Evolutionary conservation across 495 filamentous ascomycete species (phyloP).

Genomic region (Neurospora sp.): DNA sequence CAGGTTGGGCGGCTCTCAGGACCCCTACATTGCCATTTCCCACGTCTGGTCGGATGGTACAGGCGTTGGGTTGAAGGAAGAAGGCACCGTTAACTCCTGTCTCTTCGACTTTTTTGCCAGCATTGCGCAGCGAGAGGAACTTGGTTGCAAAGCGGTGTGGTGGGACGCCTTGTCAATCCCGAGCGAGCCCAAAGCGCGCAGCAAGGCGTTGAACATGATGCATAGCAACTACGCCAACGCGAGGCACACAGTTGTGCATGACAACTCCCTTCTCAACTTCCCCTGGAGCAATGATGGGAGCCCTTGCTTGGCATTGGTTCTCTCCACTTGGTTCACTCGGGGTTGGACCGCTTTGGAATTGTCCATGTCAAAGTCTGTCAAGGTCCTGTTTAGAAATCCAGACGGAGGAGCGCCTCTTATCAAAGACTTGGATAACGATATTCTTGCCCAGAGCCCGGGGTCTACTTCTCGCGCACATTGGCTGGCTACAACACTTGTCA

Average conservation of each 20-base stretch:
- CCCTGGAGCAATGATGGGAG: conserved; percentile 18
- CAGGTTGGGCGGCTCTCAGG: background rate
- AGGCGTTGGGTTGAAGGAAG: conserved; percentile 2
- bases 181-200: background rate
- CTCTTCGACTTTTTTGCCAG: conserved; percentile 6
- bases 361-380: conserved; percentile 15
- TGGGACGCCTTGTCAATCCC: conserved; percentile 11
- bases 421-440: conserved; percentile 23
- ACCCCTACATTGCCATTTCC: conserved; percentile 11
- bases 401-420: conserved; percentile 1
- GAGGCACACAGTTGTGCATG: conserved; percentile 21
- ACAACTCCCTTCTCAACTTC: conserved; percentile 19
- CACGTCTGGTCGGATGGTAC: conserved; percentile 17
- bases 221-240: conserved; percentile 18
- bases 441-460: conserved; percentile 1
- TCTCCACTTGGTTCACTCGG: conserved; percentile 20
- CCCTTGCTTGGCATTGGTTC: conserved; percentile 12
- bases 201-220: conserved; percentile 12
- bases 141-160: conserved; percentile 11
- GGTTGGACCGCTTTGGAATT: conserved; percentile 26
- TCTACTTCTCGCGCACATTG: background rate
- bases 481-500: conserved; percentile 1
- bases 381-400: conserved; percentile 22
- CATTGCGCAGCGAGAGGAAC: background rate
- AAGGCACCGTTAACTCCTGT: conserved; percentile 10